Evolutionary conservation across 495 filamentous ascomycete genomes (phyloP).

Genomic region (Aspergillus sclerotioniger): DNA sequence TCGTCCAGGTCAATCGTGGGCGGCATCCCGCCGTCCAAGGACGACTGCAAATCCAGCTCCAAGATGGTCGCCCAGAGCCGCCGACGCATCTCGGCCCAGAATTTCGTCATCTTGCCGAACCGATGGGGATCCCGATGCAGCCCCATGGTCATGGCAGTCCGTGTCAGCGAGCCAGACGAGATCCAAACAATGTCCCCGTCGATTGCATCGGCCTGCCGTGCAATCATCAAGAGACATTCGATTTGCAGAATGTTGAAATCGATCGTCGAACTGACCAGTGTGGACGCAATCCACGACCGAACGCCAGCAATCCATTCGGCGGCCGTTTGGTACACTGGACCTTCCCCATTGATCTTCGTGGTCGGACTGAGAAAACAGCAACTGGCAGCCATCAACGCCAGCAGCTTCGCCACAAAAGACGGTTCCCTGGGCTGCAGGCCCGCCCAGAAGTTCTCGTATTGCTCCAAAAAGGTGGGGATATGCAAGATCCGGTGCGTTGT

Average conservation of each 20-base stretch:
- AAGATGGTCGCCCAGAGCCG: slow-evolving; percentile 63
- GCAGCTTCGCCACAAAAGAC: slow-evolving; percentile 45
- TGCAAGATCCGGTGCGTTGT: slow-evolving; percentile 57
- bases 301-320: slow-evolving; percentile 55
- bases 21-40: slow-evolving; percentile 53
- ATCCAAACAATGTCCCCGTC: slow-evolving; percentile 58
- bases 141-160: slow-evolving; percentile 57
- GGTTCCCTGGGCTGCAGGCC: slow-evolving; percentile 29
- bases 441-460: slow-evolving; percentile 54
- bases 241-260: slow-evolving; percentile 52
- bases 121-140: slow-evolving; percentile 58
- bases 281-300: slow-evolving; percentile 54
- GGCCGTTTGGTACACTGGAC: slow-evolving; percentile 31
- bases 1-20: slow-evolving; percentile 47
- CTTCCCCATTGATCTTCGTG: slow-evolving; percentile 22
- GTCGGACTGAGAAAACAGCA: slow-evolving; percentile 40
- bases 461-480: slow-evolving; percentile 51
- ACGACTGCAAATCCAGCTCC: slow-evolving; percentile 57
- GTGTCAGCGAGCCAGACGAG: slow-evolving; percentile 52
- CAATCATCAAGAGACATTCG: slow-evolving; percentile 53
- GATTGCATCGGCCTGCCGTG: slow-evolving; percentile 48
- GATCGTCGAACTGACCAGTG: slow-evolving; percentile 51
- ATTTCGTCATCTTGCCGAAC: slow-evolving; percentile 44
- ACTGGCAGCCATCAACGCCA: slow-evolving; percentile 55
- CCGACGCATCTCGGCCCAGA: slow-evolving; percentile 55